A percentile compares a stretch with the other conserved stretches of the same genome.
Conservation (phyloP, 139 green algal genomes). For the Raphidocelis subcapitata region DNA sequence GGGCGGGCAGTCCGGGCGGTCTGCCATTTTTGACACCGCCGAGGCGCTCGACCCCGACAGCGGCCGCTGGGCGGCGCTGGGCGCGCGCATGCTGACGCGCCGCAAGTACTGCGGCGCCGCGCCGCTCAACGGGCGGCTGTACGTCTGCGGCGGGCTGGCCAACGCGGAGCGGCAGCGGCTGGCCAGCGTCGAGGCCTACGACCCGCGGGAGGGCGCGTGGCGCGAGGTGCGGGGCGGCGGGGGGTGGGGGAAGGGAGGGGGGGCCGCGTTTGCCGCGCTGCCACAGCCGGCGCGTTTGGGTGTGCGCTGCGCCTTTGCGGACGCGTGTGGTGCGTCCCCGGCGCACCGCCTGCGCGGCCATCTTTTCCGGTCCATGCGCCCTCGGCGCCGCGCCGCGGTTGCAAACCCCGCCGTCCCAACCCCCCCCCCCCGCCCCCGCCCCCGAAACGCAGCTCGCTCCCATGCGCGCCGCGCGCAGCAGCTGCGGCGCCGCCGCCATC, state of each 20-base stretch:
- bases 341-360: too few relatives aligned
- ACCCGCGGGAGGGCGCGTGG: constrained; percentile 62
- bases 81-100: neutral
- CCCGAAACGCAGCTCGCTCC: too few relatives aligned
- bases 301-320: too few relatives aligned
- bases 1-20: constrained; percentile 46
- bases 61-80: constrained; percentile 10
- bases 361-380: too few relatives aligned
- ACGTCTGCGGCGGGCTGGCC: constrained; percentile 2
- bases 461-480: constrained; percentile 31
- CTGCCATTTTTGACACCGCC: neutral
- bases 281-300: too few relatives aligned
- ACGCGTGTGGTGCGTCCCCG: too few relatives aligned
- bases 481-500: constrained; percentile 41
- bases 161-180: constrained; percentile 33
- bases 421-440: too few relatives aligned
- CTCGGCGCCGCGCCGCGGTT: too few relatives aligned
- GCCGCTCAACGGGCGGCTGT: constrained; percentile 7
- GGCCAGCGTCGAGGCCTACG: constrained; percentile 45
- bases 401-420: neutral
- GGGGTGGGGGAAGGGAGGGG: too few relatives aligned
- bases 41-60: constrained; percentile 17
- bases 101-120: constrained; percentile 32
- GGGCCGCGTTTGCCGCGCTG: too few relatives aligned
- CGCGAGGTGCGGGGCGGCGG: constrained; percentile 7